Conservation (phyloP, 108 stramenopile genomes). For the Aurantiochytrium sp. region DNA sequence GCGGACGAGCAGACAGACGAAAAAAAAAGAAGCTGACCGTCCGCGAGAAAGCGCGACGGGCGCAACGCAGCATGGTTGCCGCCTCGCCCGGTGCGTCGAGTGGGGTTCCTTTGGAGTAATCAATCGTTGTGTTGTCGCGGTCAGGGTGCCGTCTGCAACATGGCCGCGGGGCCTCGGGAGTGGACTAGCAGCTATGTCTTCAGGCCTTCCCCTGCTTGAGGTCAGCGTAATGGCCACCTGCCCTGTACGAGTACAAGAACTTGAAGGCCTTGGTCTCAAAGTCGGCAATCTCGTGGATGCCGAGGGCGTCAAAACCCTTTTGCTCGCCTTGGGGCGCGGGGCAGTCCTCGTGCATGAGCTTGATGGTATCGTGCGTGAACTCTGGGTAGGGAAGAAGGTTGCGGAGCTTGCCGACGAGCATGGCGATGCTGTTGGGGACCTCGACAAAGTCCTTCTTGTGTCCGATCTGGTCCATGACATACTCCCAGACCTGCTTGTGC, state of each 20-base stretch:
- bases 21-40: too few species aligned
- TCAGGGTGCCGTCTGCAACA: background rate
- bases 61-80: too few species aligned
- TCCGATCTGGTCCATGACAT: constrained; percentile 74
- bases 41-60: too few species aligned
- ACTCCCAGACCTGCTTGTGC: constrained; percentile 77
- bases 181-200: background rate
- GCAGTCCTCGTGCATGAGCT: constrained; percentile 67
- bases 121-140: too few species aligned
- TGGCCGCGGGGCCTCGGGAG: background rate
- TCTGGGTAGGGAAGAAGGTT: constrained; percentile 57
- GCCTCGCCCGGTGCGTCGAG: too few species aligned
- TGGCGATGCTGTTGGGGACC: constrained; percentile 52
- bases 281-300: constrained; percentile 69
- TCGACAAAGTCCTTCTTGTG: constrained; percentile 52
- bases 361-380: constrained; percentile 65
- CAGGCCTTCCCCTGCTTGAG: constrained; percentile 50
- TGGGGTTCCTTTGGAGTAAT: too few species aligned
- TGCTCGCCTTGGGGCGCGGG: constrained; percentile 59
- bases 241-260: constrained; percentile 75
- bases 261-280: constrained; percentile 76
- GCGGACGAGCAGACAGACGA: too few species aligned
- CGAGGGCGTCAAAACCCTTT: constrained; percentile 41
- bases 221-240: constrained; percentile 74
- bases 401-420: constrained; percentile 48